Percentiles rank a stretch among this genome's conserved stretches.
Evolutionary conservation across 2,329 filamentous ascomycete species (phyloP).

Genomic region (Hypocreales sp.): DNA sequence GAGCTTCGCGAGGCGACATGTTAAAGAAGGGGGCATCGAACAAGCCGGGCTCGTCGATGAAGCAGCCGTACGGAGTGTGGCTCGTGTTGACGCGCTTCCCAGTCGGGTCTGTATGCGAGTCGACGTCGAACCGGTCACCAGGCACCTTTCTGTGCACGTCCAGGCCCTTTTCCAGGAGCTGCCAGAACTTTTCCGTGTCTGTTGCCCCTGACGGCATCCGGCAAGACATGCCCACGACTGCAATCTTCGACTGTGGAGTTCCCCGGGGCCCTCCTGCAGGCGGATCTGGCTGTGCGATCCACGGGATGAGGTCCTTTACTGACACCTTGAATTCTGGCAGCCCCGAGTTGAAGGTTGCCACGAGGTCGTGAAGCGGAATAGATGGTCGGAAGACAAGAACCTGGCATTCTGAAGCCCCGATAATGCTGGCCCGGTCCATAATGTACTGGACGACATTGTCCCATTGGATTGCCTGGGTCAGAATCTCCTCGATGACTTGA

Average conservation of each 20-base stretch:
- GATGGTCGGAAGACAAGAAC: too few species aligned
- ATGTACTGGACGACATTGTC: too few species aligned
- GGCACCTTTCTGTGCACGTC: constrained; percentile 52
- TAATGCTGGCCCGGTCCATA: too few species aligned
- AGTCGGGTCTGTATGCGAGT: constrained; percentile 50
- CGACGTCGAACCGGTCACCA: constrained; percentile 49
- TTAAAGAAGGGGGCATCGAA: constrained; percentile 74
- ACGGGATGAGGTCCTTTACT: too few species aligned
- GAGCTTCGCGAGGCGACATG: constrained; percentile 66
- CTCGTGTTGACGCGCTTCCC: constrained; percentile 50
- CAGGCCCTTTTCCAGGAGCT: constrained; percentile 34
- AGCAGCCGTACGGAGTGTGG: constrained; percentile 56
- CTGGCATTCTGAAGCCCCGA: too few species aligned
- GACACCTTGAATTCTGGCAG: too few species aligned
- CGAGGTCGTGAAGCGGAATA: too few species aligned
- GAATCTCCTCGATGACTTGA: too few species aligned
- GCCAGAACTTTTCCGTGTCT: constrained; percentile 15
- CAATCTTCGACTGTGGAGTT: constrained; percentile 40
- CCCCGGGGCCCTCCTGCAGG: too few species aligned
- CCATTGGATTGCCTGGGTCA: too few species aligned
- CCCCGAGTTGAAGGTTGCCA: too few species aligned
- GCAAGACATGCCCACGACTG: constrained; percentile 54
- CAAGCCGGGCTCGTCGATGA: constrained; percentile 50
- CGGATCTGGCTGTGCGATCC: too few species aligned
- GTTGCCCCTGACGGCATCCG: constrained; percentile 14